Conservation (phyloP, 2,329 filamentous ascomycete species). For the Stagonosporopsis tanaceti region DNA sequence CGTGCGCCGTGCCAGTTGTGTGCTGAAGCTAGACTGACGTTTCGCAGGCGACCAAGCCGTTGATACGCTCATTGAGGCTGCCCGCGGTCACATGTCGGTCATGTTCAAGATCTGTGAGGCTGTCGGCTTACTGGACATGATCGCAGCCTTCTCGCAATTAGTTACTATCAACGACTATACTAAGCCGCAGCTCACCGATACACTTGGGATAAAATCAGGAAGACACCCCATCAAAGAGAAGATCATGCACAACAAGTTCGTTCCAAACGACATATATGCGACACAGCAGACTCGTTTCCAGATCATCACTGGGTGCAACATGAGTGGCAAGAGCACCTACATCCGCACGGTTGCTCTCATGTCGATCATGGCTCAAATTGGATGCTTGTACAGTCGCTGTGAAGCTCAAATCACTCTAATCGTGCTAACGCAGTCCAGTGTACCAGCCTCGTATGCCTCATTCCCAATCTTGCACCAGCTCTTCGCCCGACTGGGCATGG, state of each 20-base stretch:
- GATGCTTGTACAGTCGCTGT: slow-evolving; percentile 66
- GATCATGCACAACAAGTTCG: slow-evolving; percentile 71
- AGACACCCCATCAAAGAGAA: slow-evolving; percentile 83
- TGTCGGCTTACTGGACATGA: slow-evolving; percentile 86
- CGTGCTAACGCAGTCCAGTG: slow-evolving; percentile 45
- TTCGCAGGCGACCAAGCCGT: slow-evolving; percentile 70
- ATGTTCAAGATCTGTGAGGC: slow-evolving; percentile 88
- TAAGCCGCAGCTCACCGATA: slow-evolving; percentile 72
- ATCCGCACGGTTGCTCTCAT: slow-evolving; percentile 85
- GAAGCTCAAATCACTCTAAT: not conserved
- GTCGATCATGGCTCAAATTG: slow-evolving; percentile 92
- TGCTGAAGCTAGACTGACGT: slow-evolving; percentile 9
- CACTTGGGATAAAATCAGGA: slow-evolving; percentile 75
- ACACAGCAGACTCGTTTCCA: slow-evolving; percentile 84
- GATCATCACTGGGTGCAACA: slow-evolving; percentile 94
- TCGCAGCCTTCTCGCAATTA: slow-evolving; percentile 61
- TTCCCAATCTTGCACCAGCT: slow-evolving; percentile 83
- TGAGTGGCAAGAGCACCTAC: slow-evolving; percentile 96
- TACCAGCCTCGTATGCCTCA: slow-evolving; percentile 83
- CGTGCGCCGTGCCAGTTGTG: not conserved
- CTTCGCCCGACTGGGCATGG: slow-evolving; percentile 85
- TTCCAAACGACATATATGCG: slow-evolving; percentile 91
- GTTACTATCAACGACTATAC: slow-evolving; percentile 71
- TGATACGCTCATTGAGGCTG: slow-evolving; percentile 72
- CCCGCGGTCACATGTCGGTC: slow-evolving; percentile 74